Evolutionary conservation across 2,329 filamentous ascomycete species (phyloP).

Genomic region (Mycosphaerella sp.): DNA sequence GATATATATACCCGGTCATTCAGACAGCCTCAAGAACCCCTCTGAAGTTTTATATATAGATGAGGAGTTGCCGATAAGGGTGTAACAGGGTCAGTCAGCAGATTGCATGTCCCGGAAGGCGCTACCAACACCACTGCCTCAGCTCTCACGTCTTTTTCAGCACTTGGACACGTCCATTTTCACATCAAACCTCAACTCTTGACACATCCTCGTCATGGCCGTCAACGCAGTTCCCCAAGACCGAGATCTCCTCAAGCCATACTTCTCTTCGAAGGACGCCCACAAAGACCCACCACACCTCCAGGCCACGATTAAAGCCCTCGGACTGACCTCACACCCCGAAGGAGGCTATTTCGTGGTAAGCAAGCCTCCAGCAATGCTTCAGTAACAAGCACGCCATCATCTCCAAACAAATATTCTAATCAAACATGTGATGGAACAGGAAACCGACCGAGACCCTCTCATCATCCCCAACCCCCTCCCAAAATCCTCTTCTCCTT

Average conservation of each 20-base stretch:
- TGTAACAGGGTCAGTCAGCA: background rate
- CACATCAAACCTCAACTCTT: too few species aligned
- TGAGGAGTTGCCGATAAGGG: background rate
- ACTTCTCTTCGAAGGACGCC: conserved; percentile 4
- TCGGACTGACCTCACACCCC: conserved; percentile 50
- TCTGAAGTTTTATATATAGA: background rate
- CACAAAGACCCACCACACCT: conserved; percentile 12
- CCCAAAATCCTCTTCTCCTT: conserved; percentile 26
- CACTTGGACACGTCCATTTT: too few species aligned
- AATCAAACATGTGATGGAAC: background rate
- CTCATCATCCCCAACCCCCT: conserved; percentile 52
- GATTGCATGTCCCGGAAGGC: background rate
- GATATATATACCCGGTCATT: background rate
- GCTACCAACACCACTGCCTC: too few species aligned
- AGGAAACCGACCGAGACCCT: conserved; percentile 53
- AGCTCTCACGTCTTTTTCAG: too few species aligned
- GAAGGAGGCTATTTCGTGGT: conserved; percentile 58
- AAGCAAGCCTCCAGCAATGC: background rate
- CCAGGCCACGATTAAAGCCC: conserved; percentile 39
- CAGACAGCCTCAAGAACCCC: background rate
- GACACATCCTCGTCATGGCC: too few species aligned
- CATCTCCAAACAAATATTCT: background rate
- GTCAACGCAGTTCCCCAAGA: background rate
- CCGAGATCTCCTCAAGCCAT: background rate
- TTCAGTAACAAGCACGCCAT: background rate